Base-by-base conservation (phyloP, 352 stramenopile genomes). In the Pythium oligandrum region DNA sequence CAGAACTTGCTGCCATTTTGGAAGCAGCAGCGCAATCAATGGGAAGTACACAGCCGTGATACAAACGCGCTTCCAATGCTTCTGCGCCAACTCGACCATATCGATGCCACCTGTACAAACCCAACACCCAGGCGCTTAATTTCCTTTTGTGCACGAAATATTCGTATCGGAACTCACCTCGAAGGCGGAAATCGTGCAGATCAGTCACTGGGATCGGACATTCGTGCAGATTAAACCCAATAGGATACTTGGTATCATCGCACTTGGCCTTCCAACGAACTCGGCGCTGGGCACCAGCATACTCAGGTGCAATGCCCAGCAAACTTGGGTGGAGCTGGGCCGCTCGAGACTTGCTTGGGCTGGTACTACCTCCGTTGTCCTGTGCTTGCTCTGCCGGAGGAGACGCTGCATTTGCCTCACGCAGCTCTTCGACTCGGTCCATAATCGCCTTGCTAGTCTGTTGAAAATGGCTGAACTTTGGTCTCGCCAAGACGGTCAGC, bases 11-110 rank as follows among this genome's bases (percentile, higher is more conserved):
- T 62, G 70, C 96, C 96, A 99, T 57, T 96, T 95, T 37, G 91
- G 93, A 48, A 99, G 53, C 36, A 99, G 66, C 55, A 95, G 77
- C 12, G 93, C 90, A 32, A 98, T 78, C 10, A 99, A 74, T 35
- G 96, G 96, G 52, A 99, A 98, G 69, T 98, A 99, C 35, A 94
- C 82, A 12, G 80, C 81, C 40, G 78, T 90, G 66, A 95, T 92
- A 6, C 60, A 71, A 34, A 93, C 75, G 2, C 64, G 64, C 32
- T 66, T 55, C 83, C 79, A 96, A 61, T 87, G 63, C 35, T 60
- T 71, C 34, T 88, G 68, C 44, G 91, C 74, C 33, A 88, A 63
- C 49, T 72, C 59, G 42, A 76, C 73, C 17, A 70, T 78, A 38
- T 89, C 81, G 36, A 70, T 53, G 8, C 81, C 81, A 4, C 75